phyloP scores from a whole-genome alignment of 202 grass and related monocot genomes.

The Zoysia matrella region DNA sequence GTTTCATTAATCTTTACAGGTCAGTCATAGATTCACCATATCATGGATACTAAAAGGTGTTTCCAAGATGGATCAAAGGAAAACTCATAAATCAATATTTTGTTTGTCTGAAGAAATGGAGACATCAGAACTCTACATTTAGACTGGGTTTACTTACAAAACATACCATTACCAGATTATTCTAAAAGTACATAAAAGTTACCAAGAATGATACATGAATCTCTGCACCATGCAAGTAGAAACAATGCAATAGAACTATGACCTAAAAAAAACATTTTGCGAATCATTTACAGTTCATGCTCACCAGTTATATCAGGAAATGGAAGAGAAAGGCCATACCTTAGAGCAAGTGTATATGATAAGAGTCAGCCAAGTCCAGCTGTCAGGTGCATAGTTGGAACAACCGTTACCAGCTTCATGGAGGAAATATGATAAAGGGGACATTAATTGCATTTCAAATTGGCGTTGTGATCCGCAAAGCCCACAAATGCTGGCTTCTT shows the following conservation, averaged over 20 bases:
- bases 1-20: neutral
- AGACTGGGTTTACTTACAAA: neutral
- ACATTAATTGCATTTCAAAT: slow-evolving; percentile 94
- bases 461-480: slow-evolving; percentile 57
- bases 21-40: neutral
- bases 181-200: neutral
- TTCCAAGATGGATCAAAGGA: neutral
- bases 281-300: neutral
- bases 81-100: neutral
- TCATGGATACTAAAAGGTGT: neutral
- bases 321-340: slow-evolving; percentile 47
- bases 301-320: slow-evolving; percentile 8
- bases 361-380: slow-evolving; percentile 88
- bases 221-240: neutral
- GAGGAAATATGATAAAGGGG: slow-evolving; percentile 85
- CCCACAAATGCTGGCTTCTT: slow-evolving; percentile 55
- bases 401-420: slow-evolving; percentile 62
- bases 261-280: neutral
- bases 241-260: neutral
- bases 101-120: neutral
- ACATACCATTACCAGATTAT: neutral
- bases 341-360: slow-evolving; percentile 77
- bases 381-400: slow-evolving; percentile 62
- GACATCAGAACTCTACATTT: neutral
- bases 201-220: neutral